Conservation (phyloP, 768 basidiomycete genomes). For the Pleurotus djamor region DNA sequence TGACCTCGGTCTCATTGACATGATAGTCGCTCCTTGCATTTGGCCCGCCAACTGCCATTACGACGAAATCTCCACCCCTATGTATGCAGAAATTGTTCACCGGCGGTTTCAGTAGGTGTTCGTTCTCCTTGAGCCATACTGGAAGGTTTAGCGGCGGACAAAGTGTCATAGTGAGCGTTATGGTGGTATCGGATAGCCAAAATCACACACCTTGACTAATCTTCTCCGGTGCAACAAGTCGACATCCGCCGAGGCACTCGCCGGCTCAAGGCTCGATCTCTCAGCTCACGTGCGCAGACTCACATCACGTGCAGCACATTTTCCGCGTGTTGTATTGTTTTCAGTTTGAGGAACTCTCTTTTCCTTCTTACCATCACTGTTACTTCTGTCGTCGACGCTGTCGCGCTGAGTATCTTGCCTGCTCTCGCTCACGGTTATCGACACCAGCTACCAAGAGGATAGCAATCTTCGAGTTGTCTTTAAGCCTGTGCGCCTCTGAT, state of each 20-base stretch:
- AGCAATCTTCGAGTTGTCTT: too few species aligned
- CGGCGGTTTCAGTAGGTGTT: slow-evolving; percentile 80
- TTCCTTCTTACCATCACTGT: too few species aligned
- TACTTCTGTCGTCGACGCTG: too few species aligned
- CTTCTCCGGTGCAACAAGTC: too few species aligned
- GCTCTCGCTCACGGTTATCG: too few species aligned
- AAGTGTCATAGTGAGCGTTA: slow-evolving; percentile 55
- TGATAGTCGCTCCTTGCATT: slow-evolving; percentile 96
- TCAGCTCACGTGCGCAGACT: not conserved
- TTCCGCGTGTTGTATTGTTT: not conserved
- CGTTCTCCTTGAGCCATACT: slow-evolving; percentile 84
- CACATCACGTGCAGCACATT: slow-evolving; percentile 4
- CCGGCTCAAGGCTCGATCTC: too few species aligned
- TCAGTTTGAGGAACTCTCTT: not conserved
- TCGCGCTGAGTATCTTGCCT: too few species aligned
- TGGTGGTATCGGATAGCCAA: not conserved
- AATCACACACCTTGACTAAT: not conserved
- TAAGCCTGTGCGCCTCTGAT: too few species aligned
- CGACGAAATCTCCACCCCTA: slow-evolving; percentile 79
- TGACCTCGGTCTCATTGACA: slow-evolving; percentile 90
- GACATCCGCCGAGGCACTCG: not conserved
- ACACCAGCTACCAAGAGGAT: too few species aligned
- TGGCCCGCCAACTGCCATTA: slow-evolving; percentile 96
- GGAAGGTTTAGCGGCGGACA: slow-evolving; percentile 84
- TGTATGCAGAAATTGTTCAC: slow-evolving; percentile 91